Conservation (phyloP, 208 protist genomes). For the Naegleria fowleri region DNA sequence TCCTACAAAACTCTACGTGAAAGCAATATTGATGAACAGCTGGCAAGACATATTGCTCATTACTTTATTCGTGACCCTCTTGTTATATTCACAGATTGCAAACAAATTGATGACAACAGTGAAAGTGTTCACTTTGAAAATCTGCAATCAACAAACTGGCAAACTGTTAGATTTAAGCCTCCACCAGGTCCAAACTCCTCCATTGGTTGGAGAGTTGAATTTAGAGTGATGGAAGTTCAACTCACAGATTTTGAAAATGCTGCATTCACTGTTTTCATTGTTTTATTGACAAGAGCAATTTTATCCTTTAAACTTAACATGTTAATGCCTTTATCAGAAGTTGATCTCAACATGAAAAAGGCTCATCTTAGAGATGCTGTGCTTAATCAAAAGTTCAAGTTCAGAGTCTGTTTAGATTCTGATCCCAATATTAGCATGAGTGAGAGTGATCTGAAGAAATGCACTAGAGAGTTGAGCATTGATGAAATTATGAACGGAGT, state of each 20-base stretch:
- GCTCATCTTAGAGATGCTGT: constrained; percentile 81
- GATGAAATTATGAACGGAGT: constrained; percentile 92
- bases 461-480: constrained; percentile 65
- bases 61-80: constrained; percentile 97
- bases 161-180: constrained; percentile 93
- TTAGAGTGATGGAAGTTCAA: constrained; percentile 88
- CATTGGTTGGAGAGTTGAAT: constrained; percentile 94
- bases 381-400: constrained; percentile 78
- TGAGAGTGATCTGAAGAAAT: not conserved
- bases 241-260: constrained; percentile 98
- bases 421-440: not conserved
- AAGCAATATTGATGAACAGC: constrained; percentile 76
- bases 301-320: constrained; percentile 85
- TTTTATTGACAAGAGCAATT: constrained; percentile 87
- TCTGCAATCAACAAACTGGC: constrained; percentile 97
- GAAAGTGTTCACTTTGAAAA: constrained; percentile 96
- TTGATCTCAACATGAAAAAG: constrained; percentile 92
- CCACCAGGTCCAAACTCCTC: constrained; percentile 57
- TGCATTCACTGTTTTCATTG: constrained; percentile 89
- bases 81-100: constrained; percentile 84
- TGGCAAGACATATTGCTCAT: constrained; percentile 92
- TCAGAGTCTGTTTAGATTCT: constrained; percentile 75
- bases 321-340: constrained; percentile 90
- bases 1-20: constrained; percentile 58
- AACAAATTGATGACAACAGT: constrained; percentile 79